Percentiles rank a stretch among this genome's conserved stretches.
These are phyloP conservation scores for Scortechinia acanthostroma DNA, from an alignment of 2,329 filamentous ascomycete genomes.

Conservation along the genomic window DNA sequence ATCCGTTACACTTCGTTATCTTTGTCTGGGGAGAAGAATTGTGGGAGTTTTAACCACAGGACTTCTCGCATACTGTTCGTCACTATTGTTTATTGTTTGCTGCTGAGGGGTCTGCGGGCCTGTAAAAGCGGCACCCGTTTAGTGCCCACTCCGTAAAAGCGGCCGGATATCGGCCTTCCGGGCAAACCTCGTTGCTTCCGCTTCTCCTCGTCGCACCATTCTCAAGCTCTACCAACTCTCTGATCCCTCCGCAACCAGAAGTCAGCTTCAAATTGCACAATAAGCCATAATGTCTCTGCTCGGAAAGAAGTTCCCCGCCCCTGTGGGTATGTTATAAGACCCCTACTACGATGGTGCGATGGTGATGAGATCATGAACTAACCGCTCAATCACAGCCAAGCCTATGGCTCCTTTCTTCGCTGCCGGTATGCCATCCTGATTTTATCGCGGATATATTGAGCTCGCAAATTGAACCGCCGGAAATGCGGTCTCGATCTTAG, in stretches of 20 bases:
- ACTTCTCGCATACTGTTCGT: no score
- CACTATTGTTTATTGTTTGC: conserved; percentile 2
- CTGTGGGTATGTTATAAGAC: conserved; percentile 40
- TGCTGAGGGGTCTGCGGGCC: neutral
- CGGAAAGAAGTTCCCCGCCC: conserved; percentile 48
- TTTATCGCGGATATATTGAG: neutral
- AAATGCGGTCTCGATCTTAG: no score
- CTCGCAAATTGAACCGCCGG: no score
- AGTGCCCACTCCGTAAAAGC: no score
- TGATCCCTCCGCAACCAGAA: neutral
- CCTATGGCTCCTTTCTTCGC: conserved; percentile 67
- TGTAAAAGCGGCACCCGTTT: neutral
- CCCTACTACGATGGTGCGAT: no score
- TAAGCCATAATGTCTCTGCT: conserved; percentile 37
- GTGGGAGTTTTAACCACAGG: no score
- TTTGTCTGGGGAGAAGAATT: no score
- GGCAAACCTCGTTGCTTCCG: neutral
- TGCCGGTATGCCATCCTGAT: conserved; percentile 53
- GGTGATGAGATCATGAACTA: conserved; percentile 6
- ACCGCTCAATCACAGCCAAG: conserved; percentile 37
- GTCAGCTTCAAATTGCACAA: neutral
- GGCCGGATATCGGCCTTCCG: neutral
- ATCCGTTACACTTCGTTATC: no score
- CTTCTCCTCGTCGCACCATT: neutral
- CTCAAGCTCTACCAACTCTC: no score